These are phyloP conservation scores for Spathaspora hagerdaliae DNA, from an alignment of 805 yeast genomes.

Conservation along the genomic window DNA sequence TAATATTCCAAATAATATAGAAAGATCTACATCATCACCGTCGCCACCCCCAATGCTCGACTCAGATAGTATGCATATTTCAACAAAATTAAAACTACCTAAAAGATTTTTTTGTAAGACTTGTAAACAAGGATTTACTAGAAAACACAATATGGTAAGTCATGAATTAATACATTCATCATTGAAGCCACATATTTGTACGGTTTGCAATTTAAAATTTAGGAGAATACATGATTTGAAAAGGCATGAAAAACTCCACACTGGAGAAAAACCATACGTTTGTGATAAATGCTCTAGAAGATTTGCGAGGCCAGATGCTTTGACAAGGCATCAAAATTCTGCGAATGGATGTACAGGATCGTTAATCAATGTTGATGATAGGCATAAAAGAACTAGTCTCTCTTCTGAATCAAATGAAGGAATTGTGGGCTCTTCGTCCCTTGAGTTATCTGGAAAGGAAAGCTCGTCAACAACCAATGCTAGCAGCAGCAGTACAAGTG, in stretches of 20 bases:
- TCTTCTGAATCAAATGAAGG: not conserved
- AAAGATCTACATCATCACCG: not conserved
- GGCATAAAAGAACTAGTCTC: too few species aligned
- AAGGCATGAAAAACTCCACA: slow-evolving; percentile 70
- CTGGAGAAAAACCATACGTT: slow-evolving; percentile 67
- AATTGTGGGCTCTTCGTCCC: not conserved
- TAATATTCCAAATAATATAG: not conserved
- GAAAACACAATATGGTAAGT: slow-evolving; percentile 71
- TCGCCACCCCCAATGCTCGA: not conserved
- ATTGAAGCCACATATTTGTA: slow-evolving; percentile 60
- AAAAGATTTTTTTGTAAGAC: slow-evolving; percentile 49
- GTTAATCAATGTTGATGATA: not conserved
- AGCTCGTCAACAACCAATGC: not conserved
- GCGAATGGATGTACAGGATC: slow-evolving; percentile 31
- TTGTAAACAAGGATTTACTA: slow-evolving; percentile 62
- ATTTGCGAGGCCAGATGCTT: slow-evolving; percentile 75
- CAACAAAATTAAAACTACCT: slow-evolving; percentile 7
- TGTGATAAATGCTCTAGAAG: slow-evolving; percentile 59
- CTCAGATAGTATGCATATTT: not conserved
- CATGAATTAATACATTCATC: slow-evolving; percentile 67
- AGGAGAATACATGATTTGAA: slow-evolving; percentile 73
- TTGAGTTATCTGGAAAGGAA: not conserved
- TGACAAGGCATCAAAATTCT: slow-evolving; percentile 59
- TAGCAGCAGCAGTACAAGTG: not conserved
- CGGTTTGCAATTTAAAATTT: slow-evolving; percentile 57